Evolutionary conservation across 176 grass and related monocot species (phyloP), one percentile per base, ranked within the genome.

Genomic region (Hyparrhenia diplandra): DNA sequence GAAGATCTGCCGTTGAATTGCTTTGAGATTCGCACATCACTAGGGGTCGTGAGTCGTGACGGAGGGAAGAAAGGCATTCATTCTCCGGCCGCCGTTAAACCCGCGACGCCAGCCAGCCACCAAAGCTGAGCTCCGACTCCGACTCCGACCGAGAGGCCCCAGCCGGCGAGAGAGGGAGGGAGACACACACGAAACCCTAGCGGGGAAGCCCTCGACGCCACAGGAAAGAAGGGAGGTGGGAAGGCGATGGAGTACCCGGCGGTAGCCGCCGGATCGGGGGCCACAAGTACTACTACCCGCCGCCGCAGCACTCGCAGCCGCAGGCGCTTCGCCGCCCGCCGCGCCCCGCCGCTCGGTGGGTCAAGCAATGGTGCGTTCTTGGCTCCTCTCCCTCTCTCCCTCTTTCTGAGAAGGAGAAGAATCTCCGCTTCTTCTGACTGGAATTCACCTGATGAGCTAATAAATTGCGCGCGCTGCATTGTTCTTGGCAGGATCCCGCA

Each of bases 291-390:
- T 85, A 91, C 78, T 88, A 91, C 88, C 77, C 87, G 11, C 73
- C 89, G 81, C 35, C 5, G 37, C 80, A 63, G 57, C 69, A 84
- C 30, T 13, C 27, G 41, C 77, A 78, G 10, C 18, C 75, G 17
- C 76, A 54, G 77, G 0, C 77, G 78, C 74, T 55, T 64, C 86
- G 83, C 86, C 87, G 74, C 74, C 78, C 64, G 21, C 78, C 82
- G 60, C 83, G 84, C 59, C 81, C 89, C 40, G 77, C 91, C 74
- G 74, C 88, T 16, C 91, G 91, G 41, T 97, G 94, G 94, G 73
- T 93, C 75, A 97, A 94, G 82, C 81, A 94, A 55, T 97, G 94
- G 94, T 97, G 60, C 81, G 67, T 73, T 27, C 73, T 3, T 30
- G 27, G 2, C 51, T 18, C 13, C 49, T 20, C 4, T 18, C 55